Percentiles rank a stretch among this genome's conserved stretches.
phyloP scores from a whole-genome alignment of 2,329 filamentous ascomycete genomes.

The Cercospora citrullina region DNA sequence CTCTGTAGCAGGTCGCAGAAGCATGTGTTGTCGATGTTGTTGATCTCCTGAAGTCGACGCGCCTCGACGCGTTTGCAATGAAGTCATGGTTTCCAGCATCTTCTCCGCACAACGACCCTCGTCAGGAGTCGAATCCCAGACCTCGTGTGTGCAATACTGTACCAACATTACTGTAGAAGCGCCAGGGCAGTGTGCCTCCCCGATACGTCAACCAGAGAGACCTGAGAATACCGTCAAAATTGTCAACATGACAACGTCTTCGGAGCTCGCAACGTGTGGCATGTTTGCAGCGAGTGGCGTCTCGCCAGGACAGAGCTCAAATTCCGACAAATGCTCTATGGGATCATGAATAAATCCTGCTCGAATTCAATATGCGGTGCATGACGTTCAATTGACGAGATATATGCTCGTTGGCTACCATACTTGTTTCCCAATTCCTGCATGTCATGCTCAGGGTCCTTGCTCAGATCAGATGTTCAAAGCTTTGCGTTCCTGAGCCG shows the following conservation, averaged over 20 bases:
- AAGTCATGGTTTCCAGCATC: background rate
- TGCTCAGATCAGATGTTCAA: background rate
- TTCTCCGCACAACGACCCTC: background rate
- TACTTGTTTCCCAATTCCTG: background rate
- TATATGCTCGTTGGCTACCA: no score
- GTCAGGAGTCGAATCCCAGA: background rate
- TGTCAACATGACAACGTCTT: background rate
- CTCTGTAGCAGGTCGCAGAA: conserved; percentile 32
- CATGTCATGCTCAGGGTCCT: background rate
- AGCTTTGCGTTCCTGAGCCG: background rate
- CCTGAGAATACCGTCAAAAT: background rate
- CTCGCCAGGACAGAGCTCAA: background rate
- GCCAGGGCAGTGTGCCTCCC: no score
- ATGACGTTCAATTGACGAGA: no score
- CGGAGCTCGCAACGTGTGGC: background rate
- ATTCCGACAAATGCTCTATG: background rate
- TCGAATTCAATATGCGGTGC: no score
- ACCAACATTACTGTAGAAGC: no score
- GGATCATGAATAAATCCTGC: no score
- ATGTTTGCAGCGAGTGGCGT: background rate
- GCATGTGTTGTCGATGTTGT: conserved; percentile 42
- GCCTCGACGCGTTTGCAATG: background rate
- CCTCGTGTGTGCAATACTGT: no score
- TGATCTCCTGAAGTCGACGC: conserved; percentile 10
- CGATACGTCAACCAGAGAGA: no score